Evolutionary conservation across 164 flowering plant genomes (phyloP).

Genomic region (Paratinospora sagittata): DNA sequence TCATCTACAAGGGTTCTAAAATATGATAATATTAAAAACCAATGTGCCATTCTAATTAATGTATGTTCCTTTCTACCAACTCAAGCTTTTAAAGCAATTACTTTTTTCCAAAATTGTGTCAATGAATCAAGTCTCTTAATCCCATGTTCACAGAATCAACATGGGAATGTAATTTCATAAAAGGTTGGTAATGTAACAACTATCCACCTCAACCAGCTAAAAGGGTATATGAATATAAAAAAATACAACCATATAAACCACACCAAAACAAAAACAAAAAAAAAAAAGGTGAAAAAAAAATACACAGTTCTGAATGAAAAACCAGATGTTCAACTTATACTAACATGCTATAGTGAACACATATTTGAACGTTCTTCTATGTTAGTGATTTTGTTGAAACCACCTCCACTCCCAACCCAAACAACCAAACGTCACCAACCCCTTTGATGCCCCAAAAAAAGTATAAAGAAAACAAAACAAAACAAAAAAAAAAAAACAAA

Average conservation of each 20-base stretch:
- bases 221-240: too few relatives aligned
- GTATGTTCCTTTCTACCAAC: too few relatives aligned
- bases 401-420: background rate
- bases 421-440: background rate
- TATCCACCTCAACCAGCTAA: background rate
- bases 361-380: background rate
- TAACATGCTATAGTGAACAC: background rate
- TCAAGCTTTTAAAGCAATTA: too few relatives aligned
- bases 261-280: background rate
- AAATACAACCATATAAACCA: background rate
- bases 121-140: too few relatives aligned
- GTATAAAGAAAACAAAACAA: background rate
- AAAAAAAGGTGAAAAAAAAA: background rate
- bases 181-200: background rate
- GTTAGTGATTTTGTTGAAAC: background rate
- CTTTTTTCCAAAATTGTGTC: too few relatives aligned
- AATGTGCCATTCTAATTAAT: too few relatives aligned
- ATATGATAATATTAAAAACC: too few relatives aligned
- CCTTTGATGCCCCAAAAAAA: background rate
- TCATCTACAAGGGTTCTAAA: too few relatives aligned
- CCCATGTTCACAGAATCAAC: too few relatives aligned
- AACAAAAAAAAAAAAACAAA: too few relatives aligned
- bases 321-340: background rate
- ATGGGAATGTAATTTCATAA: too few relatives aligned
- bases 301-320: background rate